Conservation (phyloP, 805 yeast genomes). For the Starmerella bacillaris region DNA sequence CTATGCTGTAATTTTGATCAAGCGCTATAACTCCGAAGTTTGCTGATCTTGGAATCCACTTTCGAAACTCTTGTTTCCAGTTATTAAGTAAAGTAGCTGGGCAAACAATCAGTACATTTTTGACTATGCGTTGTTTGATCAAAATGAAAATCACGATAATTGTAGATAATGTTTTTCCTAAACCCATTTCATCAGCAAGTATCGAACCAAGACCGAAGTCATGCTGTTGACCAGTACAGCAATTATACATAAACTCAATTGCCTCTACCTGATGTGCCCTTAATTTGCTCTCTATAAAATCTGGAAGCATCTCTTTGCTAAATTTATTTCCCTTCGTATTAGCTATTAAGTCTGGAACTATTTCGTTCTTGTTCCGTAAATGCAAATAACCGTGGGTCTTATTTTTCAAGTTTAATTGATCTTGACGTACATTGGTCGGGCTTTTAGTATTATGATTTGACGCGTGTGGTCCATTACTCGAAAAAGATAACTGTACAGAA, state of each 20-base stretch:
- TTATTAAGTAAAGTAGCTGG: conserved; percentile 79
- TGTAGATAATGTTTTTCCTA: conserved; percentile 78
- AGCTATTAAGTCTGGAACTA: no score
- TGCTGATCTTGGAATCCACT: conserved; percentile 51
- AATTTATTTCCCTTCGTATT: not conserved
- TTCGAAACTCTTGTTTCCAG: conserved; percentile 75
- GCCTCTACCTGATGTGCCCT: conserved; percentile 82
- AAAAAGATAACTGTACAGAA: no score
- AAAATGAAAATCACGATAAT: conserved; percentile 74
- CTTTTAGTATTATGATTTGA: no score
- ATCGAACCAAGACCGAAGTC: conserved; percentile 48
- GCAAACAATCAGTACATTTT: conserved; percentile 61
- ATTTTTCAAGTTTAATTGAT: no score
- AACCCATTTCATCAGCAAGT: conserved; percentile 94
- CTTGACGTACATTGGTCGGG: no score
- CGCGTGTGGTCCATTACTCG: no score
- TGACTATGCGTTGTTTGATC: conserved; percentile 28
- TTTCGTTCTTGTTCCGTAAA: no score
- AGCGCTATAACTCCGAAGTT: conserved; percentile 46
- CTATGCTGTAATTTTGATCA: conserved; percentile 34
- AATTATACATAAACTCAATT: conserved; percentile 59
- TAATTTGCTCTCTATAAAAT: conserved; percentile 24
- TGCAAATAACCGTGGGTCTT: no score
- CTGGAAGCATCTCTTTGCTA: conserved; percentile 4
- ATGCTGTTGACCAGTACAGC: conserved; percentile 52